Percentiles rank a stretch among this genome's conserved stretches.
phyloP scores from a whole-genome alignment of 1,284 basidiomycete genomes.

The Sanghuangporus baumii region DNA sequence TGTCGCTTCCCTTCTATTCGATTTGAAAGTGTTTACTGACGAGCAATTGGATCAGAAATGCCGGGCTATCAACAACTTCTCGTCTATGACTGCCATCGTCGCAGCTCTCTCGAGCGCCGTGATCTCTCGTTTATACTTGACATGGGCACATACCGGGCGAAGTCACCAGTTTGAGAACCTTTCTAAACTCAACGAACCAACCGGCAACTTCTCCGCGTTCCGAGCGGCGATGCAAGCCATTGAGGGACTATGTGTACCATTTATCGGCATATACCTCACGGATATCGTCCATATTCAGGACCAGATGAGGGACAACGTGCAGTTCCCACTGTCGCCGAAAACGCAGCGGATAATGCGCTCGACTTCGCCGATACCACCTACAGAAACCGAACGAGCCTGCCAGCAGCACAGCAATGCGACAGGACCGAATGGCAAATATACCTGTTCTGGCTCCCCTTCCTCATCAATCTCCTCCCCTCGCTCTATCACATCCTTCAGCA shows the following conservation, averaged over 20 bases:
- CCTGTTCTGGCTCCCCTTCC: neutral
- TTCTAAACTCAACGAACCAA: constrained; percentile 49
- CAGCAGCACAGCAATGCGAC: neutral
- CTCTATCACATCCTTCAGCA: constrained; percentile 4
- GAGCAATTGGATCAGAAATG: constrained; percentile 47
- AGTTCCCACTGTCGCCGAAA: constrained; percentile 15
- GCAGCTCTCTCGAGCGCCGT: constrained; percentile 56
- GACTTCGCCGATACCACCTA: neutral
- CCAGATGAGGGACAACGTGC: constrained; percentile 39
- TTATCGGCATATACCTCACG: constrained; percentile 56
- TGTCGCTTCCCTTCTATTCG: neutral
- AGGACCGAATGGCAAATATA: neutral
- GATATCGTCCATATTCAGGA: constrained; percentile 54
- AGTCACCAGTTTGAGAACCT: constrained; percentile 47
- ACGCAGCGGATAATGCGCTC: neutral
- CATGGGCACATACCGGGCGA: constrained; percentile 60
- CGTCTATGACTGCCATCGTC: constrained; percentile 62
- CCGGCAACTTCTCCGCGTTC: constrained; percentile 52
- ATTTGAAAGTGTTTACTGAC: neutral
- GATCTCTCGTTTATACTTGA: constrained; percentile 51
- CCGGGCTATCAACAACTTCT: constrained; percentile 56
- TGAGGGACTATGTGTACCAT: constrained; percentile 62
- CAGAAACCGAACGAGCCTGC: neutral
- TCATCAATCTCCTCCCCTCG: neutral
- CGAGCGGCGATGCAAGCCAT: constrained; percentile 43